Percentiles rank a stretch among this genome's conserved stretches.
Evolutionary conservation across 208 protist genomes (phyloP).

Genomic region (Leptomonas pyrrhocoris): DNA sequence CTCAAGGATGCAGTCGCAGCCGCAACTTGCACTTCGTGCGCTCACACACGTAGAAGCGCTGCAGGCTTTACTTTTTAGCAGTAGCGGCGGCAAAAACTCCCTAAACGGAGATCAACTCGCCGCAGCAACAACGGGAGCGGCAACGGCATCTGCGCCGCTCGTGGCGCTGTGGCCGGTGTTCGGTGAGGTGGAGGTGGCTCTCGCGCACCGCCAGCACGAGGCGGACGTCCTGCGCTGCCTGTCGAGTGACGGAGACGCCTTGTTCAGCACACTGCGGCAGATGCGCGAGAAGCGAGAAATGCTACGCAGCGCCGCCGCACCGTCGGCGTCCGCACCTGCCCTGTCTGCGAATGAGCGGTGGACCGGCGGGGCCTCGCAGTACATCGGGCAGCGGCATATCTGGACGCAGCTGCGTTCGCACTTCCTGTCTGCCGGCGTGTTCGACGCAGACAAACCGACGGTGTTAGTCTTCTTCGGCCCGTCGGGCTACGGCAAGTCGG

Average conservation of each 20-base stretch:
- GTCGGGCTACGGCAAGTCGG: conserved; percentile 85
- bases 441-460: conserved; percentile 77
- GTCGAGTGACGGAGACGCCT: conserved; percentile 15
- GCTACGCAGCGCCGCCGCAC: neutral
- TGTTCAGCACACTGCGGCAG: conserved; percentile 14
- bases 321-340: neutral
- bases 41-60: conserved; percentile 41
- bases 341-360: conserved; percentile 40
- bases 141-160: conserved; percentile 4
- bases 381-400: conserved; percentile 73
- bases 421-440: conserved; percentile 66
- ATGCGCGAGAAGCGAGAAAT: conserved; percentile 21
- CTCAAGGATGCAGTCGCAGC: conserved; percentile 10
- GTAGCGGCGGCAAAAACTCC: neutral
- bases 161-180: conserved; percentile 33
- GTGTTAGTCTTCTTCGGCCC: conserved; percentile 86
- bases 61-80: conserved; percentile 15
- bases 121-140: neutral
- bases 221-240: conserved; percentile 43
- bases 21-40: conserved; percentile 37
- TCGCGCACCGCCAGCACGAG: conserved; percentile 55
- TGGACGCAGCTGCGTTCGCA: conserved; percentile 58
- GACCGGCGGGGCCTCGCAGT: conserved; percentile 48
- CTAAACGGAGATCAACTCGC: neutral
- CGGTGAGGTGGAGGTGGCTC: conserved; percentile 40